phyloP scores from a whole-genome alignment of 257 asterid species.

The Lycium barbarum region DNA sequence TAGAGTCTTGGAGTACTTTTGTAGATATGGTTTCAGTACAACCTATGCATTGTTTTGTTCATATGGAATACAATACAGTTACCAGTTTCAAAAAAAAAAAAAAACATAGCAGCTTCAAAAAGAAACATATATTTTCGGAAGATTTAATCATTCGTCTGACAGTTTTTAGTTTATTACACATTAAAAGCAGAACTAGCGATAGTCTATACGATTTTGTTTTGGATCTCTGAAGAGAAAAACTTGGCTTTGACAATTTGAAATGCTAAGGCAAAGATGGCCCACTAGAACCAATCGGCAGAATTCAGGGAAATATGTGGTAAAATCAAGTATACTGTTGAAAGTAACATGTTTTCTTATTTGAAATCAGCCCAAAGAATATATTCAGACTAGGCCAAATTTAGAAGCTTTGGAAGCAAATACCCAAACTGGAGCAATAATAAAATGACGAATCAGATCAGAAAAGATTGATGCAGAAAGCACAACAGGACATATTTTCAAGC shows the following conservation, averaged over 20 bases:
- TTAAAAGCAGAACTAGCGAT: background rate
- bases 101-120: background rate
- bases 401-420: background rate
- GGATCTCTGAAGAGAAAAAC: background rate
- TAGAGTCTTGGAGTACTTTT: no score
- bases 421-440: background rate
- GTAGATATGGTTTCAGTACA: no score
- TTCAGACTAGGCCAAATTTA: background rate
- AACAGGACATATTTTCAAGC: background rate
- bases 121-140: background rate
- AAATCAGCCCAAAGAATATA: conserved; percentile 14
- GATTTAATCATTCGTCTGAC: background rate
- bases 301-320: conserved; percentile 7
- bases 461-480: conserved; percentile 13
- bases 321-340: background rate
- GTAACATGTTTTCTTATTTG: background rate
- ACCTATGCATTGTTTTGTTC: no score
- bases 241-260: conserved; percentile 9
- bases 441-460: background rate
- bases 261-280: conserved; percentile 23
- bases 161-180: conserved; percentile 19
- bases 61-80: no score
- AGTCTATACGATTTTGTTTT: background rate
- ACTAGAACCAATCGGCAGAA: conserved; percentile 8
- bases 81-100: no score